These are phyloP conservation scores for Chrysoporthe austroafricana DNA, from an alignment of 2,329 filamentous ascomycete species.

Conservation along the genomic window DNA sequence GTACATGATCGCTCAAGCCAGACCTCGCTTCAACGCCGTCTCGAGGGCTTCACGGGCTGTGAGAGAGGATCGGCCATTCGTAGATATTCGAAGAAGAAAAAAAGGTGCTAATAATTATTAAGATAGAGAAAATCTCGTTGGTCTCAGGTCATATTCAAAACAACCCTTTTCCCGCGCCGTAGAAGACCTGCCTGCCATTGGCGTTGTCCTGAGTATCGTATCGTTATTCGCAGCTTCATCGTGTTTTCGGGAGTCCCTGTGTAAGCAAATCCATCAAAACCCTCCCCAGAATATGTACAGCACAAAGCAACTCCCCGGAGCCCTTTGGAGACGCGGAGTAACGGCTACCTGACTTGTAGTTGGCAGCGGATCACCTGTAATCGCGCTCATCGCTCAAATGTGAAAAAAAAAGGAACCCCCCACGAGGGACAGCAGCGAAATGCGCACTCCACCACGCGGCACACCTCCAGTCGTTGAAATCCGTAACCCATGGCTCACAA, in stretches of 20 bases:
- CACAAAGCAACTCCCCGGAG: background rate
- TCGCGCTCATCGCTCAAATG: too few species aligned
- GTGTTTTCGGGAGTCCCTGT: background rate
- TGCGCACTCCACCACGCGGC: too few species aligned
- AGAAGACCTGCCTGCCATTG: background rate
- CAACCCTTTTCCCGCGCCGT: background rate
- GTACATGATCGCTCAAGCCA: background rate
- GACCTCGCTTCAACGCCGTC: background rate
- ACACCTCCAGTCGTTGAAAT: too few species aligned
- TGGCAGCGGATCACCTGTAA: too few species aligned
- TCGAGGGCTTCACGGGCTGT: background rate
- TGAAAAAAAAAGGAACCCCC: too few species aligned
- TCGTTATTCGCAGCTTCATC: background rate
- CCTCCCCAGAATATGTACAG: constrained; percentile 2
- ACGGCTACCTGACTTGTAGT: too few species aligned
- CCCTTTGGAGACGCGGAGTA: too few species aligned
- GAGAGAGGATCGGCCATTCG: background rate
- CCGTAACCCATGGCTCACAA: too few species aligned
- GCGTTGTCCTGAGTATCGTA: background rate
- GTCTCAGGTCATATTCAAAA: background rate
- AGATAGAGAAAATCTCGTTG: background rate
- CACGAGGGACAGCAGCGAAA: too few species aligned
- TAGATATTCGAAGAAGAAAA: background rate
- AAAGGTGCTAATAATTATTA: background rate
- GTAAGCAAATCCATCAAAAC: background rate